Evolutionary conservation across 2,329 filamentous ascomycete species (phyloP).

Genomic region (Apiospora phragmitis): DNA sequence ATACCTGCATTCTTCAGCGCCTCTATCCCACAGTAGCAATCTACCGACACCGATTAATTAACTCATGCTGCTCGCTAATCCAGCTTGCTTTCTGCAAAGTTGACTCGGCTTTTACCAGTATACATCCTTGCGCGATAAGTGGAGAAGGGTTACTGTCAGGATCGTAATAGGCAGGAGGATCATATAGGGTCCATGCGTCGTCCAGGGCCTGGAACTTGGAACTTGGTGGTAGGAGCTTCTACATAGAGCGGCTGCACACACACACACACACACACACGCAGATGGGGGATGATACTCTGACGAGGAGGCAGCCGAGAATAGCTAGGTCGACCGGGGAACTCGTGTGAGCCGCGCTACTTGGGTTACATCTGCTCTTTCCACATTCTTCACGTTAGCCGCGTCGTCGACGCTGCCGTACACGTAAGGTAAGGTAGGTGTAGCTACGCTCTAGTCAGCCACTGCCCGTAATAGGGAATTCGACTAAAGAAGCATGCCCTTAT

Average conservation of each 20-base stretch:
- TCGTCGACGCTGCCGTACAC: background rate
- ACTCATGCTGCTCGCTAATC: background rate
- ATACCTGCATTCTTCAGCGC: background rate
- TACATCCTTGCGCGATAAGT: background rate
- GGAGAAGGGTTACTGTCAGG: background rate
- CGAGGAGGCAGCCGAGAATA: slow-evolving; percentile 1
- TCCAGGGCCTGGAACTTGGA: background rate
- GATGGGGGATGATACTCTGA: background rate
- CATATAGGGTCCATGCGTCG: background rate
- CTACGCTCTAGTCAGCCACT: background rate
- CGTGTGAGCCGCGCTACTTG: background rate
- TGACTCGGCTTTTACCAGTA: background rate
- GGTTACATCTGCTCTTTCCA: background rate
- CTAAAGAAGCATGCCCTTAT: background rate
- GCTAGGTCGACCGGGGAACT: background rate
- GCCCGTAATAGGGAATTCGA: background rate
- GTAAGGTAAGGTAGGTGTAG: too few relatives aligned
- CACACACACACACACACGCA: too few relatives aligned
- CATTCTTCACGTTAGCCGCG: background rate
- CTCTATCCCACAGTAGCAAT: background rate
- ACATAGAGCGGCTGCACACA: too few relatives aligned
- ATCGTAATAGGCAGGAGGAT: slow-evolving; percentile 1
- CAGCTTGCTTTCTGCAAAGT: background rate
- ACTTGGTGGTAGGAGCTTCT: background rate
- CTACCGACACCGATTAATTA: background rate